Base-by-base conservation (phyloP, 345 rosid genomes). In the Draba incana region DNA sequence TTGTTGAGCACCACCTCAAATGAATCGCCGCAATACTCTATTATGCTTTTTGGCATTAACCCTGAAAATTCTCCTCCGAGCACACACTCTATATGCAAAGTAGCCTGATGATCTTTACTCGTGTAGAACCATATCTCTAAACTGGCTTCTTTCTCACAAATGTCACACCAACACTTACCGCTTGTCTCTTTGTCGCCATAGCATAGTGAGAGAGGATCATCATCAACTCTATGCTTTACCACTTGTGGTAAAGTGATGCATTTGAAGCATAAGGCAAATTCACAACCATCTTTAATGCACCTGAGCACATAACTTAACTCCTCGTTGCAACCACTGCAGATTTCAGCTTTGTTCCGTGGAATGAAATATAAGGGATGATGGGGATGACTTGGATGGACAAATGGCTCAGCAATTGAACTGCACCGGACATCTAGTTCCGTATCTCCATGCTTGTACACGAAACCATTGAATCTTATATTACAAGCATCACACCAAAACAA, bases 351-450 rank as follows among this genome's bases (percentile, higher is more conserved):
- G 4, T 16, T 0, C 4, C 6, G 1, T 39, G 11, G 1, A 39
- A 24, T 12, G 16, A 23, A 41, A 24, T 20, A 24, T 13, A 55
- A 55, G 6, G 60, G 60, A 31, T 55, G 60, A 14, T 2, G 11
- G 52, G 27, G 41, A 55, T 55, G 60, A 55, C 60, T 30, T 33
- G n/a, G 25, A 15, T 56, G 43, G 61, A 33, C 7, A 56, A 56
- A 56, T 37, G 61, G 61, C 61, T 56, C 61, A 10, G 13, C 10
- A 16, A 56, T 16, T 5, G 61, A 56, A 56, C 7, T n/a, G 3
- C 61, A 56, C 0, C 0, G 13, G 8, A 37, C 28, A 38, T 56
- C 61, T 10, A 56, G 16, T 2, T 3, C 0, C 13, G 1, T 33
- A 0, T 3, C 0, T 44, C 2, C 31, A 33, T 15, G 28, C 14